Conservation (phyloP, 2,329 filamentous ascomycete species). For the Fusarium illudens region DNA sequence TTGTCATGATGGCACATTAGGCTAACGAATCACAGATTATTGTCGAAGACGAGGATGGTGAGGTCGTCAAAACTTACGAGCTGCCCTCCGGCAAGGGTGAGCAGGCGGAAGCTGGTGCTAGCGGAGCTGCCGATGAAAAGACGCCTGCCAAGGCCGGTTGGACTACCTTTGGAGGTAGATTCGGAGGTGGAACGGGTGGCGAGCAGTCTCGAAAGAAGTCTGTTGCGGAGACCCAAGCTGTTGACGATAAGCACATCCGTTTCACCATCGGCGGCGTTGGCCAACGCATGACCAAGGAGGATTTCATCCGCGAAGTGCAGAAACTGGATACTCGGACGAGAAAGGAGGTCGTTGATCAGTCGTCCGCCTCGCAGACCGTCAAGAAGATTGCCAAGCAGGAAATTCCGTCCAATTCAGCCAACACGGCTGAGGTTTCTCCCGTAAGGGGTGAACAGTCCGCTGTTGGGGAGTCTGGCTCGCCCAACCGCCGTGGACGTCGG, state of each 20-base stretch:
- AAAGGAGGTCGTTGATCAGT: slow-evolving; percentile 62
- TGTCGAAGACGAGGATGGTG: slow-evolving; percentile 85
- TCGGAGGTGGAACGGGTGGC: slow-evolving; percentile 45
- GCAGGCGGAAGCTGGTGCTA: slow-evolving; percentile 48
- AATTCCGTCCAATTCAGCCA: slow-evolving; percentile 27
- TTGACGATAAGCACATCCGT: slow-evolving; percentile 75
- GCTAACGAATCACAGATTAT: slow-evolving; percentile 69
- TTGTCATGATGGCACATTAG: not conserved
- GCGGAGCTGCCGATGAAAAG: slow-evolving; percentile 49
- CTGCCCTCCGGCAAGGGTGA: slow-evolving; percentile 64
- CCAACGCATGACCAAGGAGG: slow-evolving; percentile 78
- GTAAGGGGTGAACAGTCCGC: slow-evolving; percentile 8
- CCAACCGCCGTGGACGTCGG: slow-evolving; percentile 13
- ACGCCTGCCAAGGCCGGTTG: slow-evolving; percentile 58
- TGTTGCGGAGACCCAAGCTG: slow-evolving; percentile 56
- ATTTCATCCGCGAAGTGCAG: slow-evolving; percentile 79
- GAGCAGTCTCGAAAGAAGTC: slow-evolving; percentile 51
- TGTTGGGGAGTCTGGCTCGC: slow-evolving; percentile 22
- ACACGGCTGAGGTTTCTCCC: slow-evolving; percentile 30
- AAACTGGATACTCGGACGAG: slow-evolving; percentile 74
- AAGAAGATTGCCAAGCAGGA: slow-evolving; percentile 60
- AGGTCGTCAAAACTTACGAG: slow-evolving; percentile 86
- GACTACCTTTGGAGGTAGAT: slow-evolving; percentile 53
- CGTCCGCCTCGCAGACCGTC: slow-evolving; percentile 56
- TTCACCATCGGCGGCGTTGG: slow-evolving; percentile 81